Base-by-base conservation (phyloP, 2,329 filamentous ascomycete species). In the Cyphellophora europaea region DNA sequence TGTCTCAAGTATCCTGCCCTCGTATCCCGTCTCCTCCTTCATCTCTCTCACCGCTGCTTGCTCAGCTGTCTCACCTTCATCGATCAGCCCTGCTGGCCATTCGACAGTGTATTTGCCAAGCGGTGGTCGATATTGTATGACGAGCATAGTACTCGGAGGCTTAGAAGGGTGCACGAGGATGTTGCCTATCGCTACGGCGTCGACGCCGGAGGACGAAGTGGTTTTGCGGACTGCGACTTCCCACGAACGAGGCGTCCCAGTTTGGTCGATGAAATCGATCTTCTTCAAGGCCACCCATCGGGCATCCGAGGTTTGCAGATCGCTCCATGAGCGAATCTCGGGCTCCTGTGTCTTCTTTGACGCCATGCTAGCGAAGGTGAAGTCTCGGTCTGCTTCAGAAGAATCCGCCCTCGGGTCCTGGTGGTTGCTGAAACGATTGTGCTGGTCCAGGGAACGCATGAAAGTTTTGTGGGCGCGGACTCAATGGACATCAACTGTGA, bases 1-100 rank as follows among this genome's bases (percentile, higher is more conserved):
- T n/a, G 69, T 73, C 53, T 73, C 67, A 3, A 62, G 41, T 11
- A 67, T 53, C 5, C 54, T 59, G 30, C 71, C 77, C 44, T 75
- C 65, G 49, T 76, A 77, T 11, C 74, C 74, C 1, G 73, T 77
- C 53, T 77, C 74, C 54, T 78, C 74, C 42, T 65, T 71, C 32
- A 77, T 56, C 53, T 77, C 74, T 13, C 74, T 59, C 11, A 76
- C 57, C 8, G 69, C 69, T 30, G 71, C 72, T 35, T 72, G 62
- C 49, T 70, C 66, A 1, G 71, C 66, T 2, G 65, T 66, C 50
- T 77, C 74, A 11, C 64, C 62, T 28, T 62, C 66, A 47, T 77
- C 73, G 18, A 77, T 67, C 17, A 77, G 57, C 1, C 74, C 74
- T 0, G 74, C 73, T 1, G 74, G 73, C n/a, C 77, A 67, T 48